Evolutionary conservation across 192 early-diverging fungal species (phyloP), one percentile per base, ranked within the genome.

Genomic region (Coemansia sp.): DNA sequence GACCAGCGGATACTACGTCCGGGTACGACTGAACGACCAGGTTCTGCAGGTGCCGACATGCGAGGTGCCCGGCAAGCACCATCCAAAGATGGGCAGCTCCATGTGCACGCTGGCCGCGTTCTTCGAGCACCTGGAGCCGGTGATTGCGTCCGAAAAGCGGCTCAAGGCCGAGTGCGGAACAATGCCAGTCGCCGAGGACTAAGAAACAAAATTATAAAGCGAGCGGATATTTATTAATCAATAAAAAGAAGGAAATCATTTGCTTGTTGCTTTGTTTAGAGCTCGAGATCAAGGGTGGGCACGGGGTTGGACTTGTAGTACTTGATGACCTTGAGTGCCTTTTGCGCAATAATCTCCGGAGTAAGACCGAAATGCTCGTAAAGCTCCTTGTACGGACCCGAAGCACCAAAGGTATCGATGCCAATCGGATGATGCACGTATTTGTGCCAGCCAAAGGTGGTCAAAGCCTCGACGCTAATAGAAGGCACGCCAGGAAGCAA

Each of bases 351-450:
- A 45, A 73, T 85, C 32, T 94, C 92, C 58, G 90, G 87, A 8
- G 91, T 90, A 38, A 97, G 81, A n/a, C 90, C 92, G 69, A 94
- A 94, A 71, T 91, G 86, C 80, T 95, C 86, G 83, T 92, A 97
- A n/a, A 95, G 79, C 67, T 93, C 74, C 74, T 87, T 77, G 80
- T 87, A 90, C 17, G 96, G 95, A 34, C 88, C 97, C 33, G 91
- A 93, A 17, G 88, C 76, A 56, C 97, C 97, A 75, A 96, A 99
- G 12, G 88, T 89, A 59, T 93, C 91, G 78, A 99, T 92, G 64
- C 95, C 96, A 69, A 96, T 84, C 17, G 90, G 87, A 32, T 86
- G 88, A 84, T 98, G 96, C 14, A 95, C 91, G 75, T 93, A 98
- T 75, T 92, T 94, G 73, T 83, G 77, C 96, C 97, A 99, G n/a